Evolutionary conservation across 495 filamentous ascomycete genomes (phyloP), one percentile per base, ranked within the genome.

Genomic region (Penicillium atrosanguineum): DNA sequence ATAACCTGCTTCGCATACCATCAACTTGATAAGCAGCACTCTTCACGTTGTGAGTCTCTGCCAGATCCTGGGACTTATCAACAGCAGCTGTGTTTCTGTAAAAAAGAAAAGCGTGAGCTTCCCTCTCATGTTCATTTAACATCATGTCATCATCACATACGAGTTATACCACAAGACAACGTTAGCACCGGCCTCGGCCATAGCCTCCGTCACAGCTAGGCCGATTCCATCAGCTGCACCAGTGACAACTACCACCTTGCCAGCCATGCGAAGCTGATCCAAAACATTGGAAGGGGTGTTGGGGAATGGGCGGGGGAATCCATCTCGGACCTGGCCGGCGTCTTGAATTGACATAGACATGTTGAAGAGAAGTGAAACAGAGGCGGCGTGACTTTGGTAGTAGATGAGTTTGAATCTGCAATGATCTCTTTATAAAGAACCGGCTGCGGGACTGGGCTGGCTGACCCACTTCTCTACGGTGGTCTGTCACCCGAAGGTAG

Each of bases 311-410:
- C 68, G 61, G 4, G 70, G 70, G 49, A 71, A 72, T 9, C 76
- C 74, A 8, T 69, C 58, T 18, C 78, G 67, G 26, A 43, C 45
- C 12, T 40, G 47, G 3, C 47, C 62, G 43, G 68, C 65, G 40
- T 81, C 76, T 19, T 67, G 50, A 19, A 70, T 55, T 45, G 56
- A 59, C 77, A 81, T 79, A 52, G 78, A 81, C 78, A 81, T 81
- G 11, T 64, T 72, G 62, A 37, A 12, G 41, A 12, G 47, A 11
- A 28, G n/a, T 41, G 19, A 6, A 41, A 14, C 15, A 25, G 5
- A 28, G n/a, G n/a, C n/a, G 19, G 34, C 26, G 34, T 21, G 38
- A 7, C 12, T 14, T 2, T 34, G 31, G 31, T 4, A 34, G 12
- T 14, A 34, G 12, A 14, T 34, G 1, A 1, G 11, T 14, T 34